phyloP scores from a whole-genome alignment of 129 eudicot genomes.

The Centrapalus pauciflorus region DNA sequence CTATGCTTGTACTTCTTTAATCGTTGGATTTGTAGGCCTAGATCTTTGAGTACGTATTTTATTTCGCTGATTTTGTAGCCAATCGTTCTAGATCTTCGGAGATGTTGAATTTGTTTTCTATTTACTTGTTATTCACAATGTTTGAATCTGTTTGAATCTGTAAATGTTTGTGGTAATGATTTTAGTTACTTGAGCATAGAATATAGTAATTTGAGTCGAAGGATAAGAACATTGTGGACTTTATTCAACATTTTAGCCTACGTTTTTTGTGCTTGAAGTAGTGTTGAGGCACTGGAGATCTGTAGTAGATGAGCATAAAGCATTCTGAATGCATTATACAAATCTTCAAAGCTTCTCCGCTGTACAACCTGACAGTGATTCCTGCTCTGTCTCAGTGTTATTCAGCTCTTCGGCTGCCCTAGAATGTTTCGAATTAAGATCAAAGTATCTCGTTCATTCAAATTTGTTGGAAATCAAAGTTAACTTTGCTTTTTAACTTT shows the following conservation, averaged over 20 bases:
- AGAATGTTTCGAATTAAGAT: background rate
- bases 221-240: background rate
- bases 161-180: background rate
- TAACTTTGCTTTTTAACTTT: background rate
- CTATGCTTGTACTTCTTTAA: background rate
- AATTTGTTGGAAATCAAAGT: background rate
- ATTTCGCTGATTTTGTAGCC: constrained; percentile 7
- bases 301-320: background rate
- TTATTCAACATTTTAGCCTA: background rate
- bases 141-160: background rate
- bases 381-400: background rate
- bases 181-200: background rate
- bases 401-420: background rate
- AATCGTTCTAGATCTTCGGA: constrained; percentile 8
- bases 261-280: constrained; percentile 4
- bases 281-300: constrained; percentile 8
- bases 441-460: background rate
- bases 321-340: background rate
- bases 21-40: background rate
- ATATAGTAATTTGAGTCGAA: background rate
- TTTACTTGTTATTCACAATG: background rate
- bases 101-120: background rate
- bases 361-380: background rate
- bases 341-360: background rate
- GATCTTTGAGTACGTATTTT: background rate